Evolutionary conservation across 2,329 filamentous ascomycete species (phyloP).

Genomic region (Colletotrichum incanum): DNA sequence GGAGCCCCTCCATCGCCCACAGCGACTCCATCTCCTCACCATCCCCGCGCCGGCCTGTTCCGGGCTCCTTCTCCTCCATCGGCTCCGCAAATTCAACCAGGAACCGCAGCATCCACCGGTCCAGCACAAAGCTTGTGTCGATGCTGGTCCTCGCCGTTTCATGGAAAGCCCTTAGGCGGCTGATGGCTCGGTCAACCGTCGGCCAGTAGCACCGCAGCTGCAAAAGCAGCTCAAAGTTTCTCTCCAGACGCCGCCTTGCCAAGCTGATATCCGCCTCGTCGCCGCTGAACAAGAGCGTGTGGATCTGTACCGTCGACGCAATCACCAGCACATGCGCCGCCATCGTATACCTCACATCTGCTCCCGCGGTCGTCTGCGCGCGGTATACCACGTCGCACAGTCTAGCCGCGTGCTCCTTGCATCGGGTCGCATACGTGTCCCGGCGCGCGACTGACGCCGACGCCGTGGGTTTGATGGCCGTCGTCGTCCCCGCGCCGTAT

Average conservation of each 20-base stretch:
- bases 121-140: constrained; percentile 57
- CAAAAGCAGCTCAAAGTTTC: constrained; percentile 61
- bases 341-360: constrained; percentile 60
- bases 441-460: constrained; percentile 36
- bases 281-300: constrained; percentile 59
- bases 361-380: constrained; percentile 53
- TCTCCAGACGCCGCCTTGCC: constrained; percentile 56
- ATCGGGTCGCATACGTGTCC: constrained; percentile 56
- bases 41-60: constrained; percentile 33
- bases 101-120: constrained; percentile 60
- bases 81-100: constrained; percentile 51
- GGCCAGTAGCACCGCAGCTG: constrained; percentile 59
- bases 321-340: constrained; percentile 64
- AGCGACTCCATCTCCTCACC: constrained; percentile 45
- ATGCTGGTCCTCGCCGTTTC: constrained; percentile 56
- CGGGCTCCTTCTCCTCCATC: constrained; percentile 49
- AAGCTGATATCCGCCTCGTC: constrained; percentile 53
- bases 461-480: constrained; percentile 37
- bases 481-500: constrained; percentile 44
- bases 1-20: constrained; percentile 40
- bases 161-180: constrained; percentile 59
- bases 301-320: constrained; percentile 62
- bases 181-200: constrained; percentile 55
- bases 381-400: constrained; percentile 60
- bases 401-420: constrained; percentile 56